Percentiles rank a stretch among this genome's conserved stretches.
Evolutionary conservation across 2,329 filamentous ascomycete genomes (phyloP).

Genomic region (Cephalotrichum gorgonifer): DNA sequence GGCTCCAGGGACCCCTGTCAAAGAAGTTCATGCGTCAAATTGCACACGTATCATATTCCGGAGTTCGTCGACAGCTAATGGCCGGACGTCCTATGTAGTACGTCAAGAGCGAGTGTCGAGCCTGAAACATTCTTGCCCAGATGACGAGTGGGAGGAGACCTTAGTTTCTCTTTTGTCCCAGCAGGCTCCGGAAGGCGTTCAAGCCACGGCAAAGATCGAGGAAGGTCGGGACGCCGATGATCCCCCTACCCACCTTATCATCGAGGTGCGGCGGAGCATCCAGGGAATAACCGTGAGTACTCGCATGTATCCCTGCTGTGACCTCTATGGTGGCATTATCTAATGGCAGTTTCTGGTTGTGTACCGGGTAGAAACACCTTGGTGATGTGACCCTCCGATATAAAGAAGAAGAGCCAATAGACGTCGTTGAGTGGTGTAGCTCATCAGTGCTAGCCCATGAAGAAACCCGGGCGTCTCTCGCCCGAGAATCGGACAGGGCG

Average conservation of each 20-base stretch:
- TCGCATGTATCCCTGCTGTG: not conserved
- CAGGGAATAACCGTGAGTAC: conserved; percentile 55
- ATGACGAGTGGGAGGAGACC: conserved; percentile 57
- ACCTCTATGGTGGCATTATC: not conserved
- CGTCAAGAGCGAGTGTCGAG: conserved; percentile 39
- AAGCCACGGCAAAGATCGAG: conserved; percentile 46
- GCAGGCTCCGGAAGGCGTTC: conserved; percentile 40
- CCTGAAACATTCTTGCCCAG: conserved; percentile 29
- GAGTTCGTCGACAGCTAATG: conserved; percentile 2
- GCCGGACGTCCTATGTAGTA: conserved; percentile 6
- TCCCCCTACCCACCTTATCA: conserved; percentile 17
- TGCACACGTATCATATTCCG: not conserved
- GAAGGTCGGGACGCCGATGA: conserved; percentile 37
- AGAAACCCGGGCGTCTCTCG: conserved; percentile 31
- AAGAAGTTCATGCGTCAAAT: conserved; percentile 2
- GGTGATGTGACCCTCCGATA: conserved; percentile 50
- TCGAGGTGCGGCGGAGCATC: conserved; percentile 56
- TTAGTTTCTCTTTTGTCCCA: conserved; percentile 47
- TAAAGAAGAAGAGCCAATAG: conserved; percentile 47
- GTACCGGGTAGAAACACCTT: conserved; percentile 48
- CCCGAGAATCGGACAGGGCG: conserved; percentile 27
- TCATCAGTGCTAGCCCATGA: conserved; percentile 39
- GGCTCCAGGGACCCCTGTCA: not conserved
- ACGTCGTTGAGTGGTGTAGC: conserved; percentile 62
- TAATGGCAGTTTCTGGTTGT: not conserved